phyloP scores from a whole-genome alignment of 495 filamentous ascomycete genomes.

The Aspergillus ostianus region DNA sequence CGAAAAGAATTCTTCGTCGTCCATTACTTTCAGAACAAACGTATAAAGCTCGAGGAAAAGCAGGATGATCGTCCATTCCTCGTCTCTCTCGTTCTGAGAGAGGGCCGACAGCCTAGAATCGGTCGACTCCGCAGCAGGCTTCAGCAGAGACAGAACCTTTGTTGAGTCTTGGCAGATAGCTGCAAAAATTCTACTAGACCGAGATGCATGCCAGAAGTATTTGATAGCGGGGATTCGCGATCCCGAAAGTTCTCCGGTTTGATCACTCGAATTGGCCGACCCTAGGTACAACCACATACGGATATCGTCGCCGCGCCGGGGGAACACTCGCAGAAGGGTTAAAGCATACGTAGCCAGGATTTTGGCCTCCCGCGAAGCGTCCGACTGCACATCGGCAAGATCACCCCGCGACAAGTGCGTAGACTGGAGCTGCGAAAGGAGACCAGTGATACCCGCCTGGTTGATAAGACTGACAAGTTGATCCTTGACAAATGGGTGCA shows the following conservation, averaged over 20 bases:
- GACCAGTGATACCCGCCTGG: slow-evolving; percentile 59
- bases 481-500: slow-evolving; percentile 57
- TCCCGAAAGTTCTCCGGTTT: slow-evolving; percentile 33
- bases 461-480: slow-evolving; percentile 64
- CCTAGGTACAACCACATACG: slow-evolving; percentile 92
- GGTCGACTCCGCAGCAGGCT: slow-evolving; percentile 29
- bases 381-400: slow-evolving; percentile 23
- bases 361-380: slow-evolving; percentile 58
- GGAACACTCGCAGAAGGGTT: slow-evolving; percentile 83
- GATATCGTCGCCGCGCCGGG: slow-evolving; percentile 79
- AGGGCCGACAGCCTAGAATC: slow-evolving; percentile 17
- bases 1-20: slow-evolving; percentile 70
- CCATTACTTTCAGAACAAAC: slow-evolving; percentile 86
- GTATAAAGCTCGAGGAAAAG: slow-evolving; percentile 93
- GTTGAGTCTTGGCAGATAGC: slow-evolving; percentile 59
- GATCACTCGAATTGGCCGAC: slow-evolving; percentile 53
- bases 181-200: slow-evolving; percentile 62
- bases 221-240: slow-evolving; percentile 68
- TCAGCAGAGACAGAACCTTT: slow-evolving; percentile 57
- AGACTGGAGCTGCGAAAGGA: slow-evolving; percentile 48
- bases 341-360: slow-evolving; percentile 83
- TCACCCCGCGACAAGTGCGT: slow-evolving; percentile 27
- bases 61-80: slow-evolving; percentile 86
- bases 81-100: slow-evolving; percentile 43
- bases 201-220: slow-evolving; percentile 84